phyloP scores from a whole-genome alignment of 2,329 filamentous ascomycete genomes.

The Chaetomiaceae sp. region DNA sequence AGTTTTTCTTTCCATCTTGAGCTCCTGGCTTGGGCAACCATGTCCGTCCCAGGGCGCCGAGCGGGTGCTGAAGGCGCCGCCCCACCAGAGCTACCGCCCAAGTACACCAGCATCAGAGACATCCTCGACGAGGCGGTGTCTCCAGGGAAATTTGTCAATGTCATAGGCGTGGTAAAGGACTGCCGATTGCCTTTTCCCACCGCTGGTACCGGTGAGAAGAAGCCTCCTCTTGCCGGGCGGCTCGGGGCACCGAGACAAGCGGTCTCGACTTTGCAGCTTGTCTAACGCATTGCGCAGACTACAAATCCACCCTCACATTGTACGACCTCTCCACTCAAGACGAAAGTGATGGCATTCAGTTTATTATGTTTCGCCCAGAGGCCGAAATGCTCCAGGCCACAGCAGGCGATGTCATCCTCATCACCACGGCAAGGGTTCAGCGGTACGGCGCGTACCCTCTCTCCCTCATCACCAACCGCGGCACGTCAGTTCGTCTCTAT shows the following conservation, averaged over 20 bases:
- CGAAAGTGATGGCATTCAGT: slow-evolving; percentile 35
- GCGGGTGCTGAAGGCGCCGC: neutral
- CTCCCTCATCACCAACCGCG: slow-evolving; percentile 42
- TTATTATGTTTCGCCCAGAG: slow-evolving; percentile 58
- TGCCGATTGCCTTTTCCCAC: slow-evolving; percentile 49
- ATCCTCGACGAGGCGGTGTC: slow-evolving; percentile 38
- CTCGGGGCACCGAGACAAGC: too few relatives aligned
- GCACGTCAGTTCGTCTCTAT: slow-evolving; percentile 44
- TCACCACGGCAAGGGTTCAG: slow-evolving; percentile 56
- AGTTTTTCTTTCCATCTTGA: too few relatives aligned
- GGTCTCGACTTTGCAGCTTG: neutral
- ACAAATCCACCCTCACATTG: slow-evolving; percentile 56
- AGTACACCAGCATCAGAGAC: slow-evolving; percentile 39
- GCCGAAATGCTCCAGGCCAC: slow-evolving; percentile 44
- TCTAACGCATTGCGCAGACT: slow-evolving; percentile 41
- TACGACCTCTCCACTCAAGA: slow-evolving; percentile 53
- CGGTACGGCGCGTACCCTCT: slow-evolving; percentile 25
- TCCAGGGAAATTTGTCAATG: slow-evolving; percentile 40
- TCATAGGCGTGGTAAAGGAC: slow-evolving; percentile 70
- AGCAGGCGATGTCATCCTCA: slow-evolving; percentile 59
- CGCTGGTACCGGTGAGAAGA: slow-evolving; percentile 43
- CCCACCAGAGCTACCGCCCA: slow-evolving; percentile 30
- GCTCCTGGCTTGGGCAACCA: too few relatives aligned
- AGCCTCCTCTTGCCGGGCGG: slow-evolving; percentile 19
- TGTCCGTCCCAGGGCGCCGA: neutral